Conservation (phyloP, 805 yeast genomes). For the Teunomyces stri region DNA sequence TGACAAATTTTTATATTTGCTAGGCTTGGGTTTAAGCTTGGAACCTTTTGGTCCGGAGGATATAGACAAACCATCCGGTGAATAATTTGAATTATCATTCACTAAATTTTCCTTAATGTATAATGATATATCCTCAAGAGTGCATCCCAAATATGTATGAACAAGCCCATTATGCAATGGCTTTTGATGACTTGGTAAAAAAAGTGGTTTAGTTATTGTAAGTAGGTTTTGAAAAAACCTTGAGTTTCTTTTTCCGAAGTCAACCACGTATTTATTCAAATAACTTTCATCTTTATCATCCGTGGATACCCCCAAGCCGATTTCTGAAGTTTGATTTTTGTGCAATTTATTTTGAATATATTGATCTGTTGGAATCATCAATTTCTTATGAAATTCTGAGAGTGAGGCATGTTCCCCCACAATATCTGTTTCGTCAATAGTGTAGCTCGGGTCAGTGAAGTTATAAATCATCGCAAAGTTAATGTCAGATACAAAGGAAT, state of each 20-base stretch:
- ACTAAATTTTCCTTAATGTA: constrained; percentile 18
- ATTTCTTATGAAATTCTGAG: constrained; percentile 27
- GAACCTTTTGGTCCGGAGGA: background rate
- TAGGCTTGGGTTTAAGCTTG: constrained; percentile 6
- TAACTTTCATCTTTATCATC: constrained; percentile 11
- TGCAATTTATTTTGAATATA: constrained; percentile 22
- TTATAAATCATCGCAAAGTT: constrained; percentile 31
- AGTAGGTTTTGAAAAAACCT: constrained; percentile 20
- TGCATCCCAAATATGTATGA: constrained; percentile 22
- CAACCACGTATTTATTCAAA: constrained; percentile 14
- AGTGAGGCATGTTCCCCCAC: constrained; percentile 19
- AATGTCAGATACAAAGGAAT: constrained; percentile 29
- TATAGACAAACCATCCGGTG: background rate
- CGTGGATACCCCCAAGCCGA: constrained; percentile 20
- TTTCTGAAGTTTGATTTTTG: constrained; percentile 13
- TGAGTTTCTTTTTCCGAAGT: constrained; percentile 16
- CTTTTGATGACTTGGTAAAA: constrained; percentile 23
- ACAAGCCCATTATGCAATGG: constrained; percentile 18
- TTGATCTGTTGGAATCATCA: constrained; percentile 36
- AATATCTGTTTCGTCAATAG: constrained; percentile 23
- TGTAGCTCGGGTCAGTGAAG: constrained; percentile 32
- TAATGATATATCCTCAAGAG: constrained; percentile 29
- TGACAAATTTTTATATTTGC: constrained; percentile 11
- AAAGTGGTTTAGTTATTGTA: constrained; percentile 21
- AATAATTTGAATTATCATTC: background rate